phyloP scores from a whole-genome alignment of 805 yeast species.

The Hanseniaspora meyeri region DNA sequence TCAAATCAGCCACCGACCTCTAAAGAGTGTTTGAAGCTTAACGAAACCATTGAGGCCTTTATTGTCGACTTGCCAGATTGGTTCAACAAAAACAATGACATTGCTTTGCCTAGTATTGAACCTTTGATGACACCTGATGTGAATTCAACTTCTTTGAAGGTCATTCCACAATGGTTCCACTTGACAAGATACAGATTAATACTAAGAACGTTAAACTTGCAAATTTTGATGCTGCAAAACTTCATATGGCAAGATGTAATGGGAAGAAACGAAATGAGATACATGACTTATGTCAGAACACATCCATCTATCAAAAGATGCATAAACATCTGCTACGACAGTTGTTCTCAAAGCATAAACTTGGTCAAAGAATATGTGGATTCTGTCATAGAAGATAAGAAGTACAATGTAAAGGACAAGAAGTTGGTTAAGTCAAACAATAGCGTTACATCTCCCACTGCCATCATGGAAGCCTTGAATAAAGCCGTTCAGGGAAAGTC shows the following conservation, averaged over 20 bases:
- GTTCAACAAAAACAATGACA: conserved; percentile 32
- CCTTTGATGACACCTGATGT: not conserved
- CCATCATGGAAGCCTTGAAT: not conserved
- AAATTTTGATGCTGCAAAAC: conserved; percentile 43
- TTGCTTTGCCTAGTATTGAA: not conserved
- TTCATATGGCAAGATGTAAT: conserved; percentile 43
- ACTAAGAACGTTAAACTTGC: conserved; percentile 50
- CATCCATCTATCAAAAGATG: conserved; percentile 37
- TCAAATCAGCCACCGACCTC: conserved; percentile 34
- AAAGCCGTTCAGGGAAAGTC: not conserved
- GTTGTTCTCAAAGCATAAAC: conserved; percentile 41
- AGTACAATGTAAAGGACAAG: not conserved
- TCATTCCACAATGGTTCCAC: conserved; percentile 40
- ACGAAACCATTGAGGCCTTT: conserved; percentile 33
- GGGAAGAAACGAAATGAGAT: conserved; percentile 28
- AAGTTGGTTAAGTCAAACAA: not conserved
- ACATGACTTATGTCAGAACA: conserved; percentile 26
- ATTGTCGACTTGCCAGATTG: conserved; percentile 35
- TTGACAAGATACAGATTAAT: conserved; percentile 40
- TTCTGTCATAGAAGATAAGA: not conserved
- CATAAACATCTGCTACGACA: conserved; percentile 37
- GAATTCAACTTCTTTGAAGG: conserved; percentile 10
- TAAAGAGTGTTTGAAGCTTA: conserved; percentile 39
- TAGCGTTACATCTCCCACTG: not conserved
- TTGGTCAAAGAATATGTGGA: conserved; percentile 34